Conservation (phyloP, 257 asterid genomes). For the Primulina eburnea region DNA sequence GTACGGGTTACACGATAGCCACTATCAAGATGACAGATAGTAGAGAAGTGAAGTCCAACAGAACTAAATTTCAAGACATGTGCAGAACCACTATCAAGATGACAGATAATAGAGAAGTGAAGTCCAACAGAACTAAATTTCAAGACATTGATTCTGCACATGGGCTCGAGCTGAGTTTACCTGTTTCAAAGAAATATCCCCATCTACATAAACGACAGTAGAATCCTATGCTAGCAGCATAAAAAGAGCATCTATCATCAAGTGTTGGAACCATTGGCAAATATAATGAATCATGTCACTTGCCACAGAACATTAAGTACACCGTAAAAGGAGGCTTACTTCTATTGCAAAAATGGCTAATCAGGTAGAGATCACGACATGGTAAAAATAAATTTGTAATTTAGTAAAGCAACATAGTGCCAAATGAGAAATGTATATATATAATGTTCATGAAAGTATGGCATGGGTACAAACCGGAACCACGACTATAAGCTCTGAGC, state of each 20-base stretch:
- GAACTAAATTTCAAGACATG: neutral
- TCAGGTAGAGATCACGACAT: neutral
- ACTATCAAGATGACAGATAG: neutral
- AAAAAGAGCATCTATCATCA: no score
- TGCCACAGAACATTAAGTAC: neutral
- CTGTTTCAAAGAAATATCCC: neutral
- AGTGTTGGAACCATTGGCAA: neutral
- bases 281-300: neutral
- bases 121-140: neutral
- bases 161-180: neutral
- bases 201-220: neutral
- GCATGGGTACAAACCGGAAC: constrained; percentile 7
- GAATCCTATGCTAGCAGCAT: neutral
- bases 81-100: neutral
- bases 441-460: constrained; percentile 14
- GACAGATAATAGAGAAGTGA: neutral
- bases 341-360: neutral
- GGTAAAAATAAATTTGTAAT: neutral
- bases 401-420: constrained; percentile 11
- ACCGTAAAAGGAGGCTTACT: neutral
- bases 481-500: constrained; percentile 37
- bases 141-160: neutral
- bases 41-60: neutral
- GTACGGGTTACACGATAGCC: neutral
- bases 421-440: constrained; percentile 8